Evolutionary conservation across 1,284 basidiomycete genomes (phyloP), one percentile per base, ranked within the genome.

Genomic region (Athelia psychrophila): DNA sequence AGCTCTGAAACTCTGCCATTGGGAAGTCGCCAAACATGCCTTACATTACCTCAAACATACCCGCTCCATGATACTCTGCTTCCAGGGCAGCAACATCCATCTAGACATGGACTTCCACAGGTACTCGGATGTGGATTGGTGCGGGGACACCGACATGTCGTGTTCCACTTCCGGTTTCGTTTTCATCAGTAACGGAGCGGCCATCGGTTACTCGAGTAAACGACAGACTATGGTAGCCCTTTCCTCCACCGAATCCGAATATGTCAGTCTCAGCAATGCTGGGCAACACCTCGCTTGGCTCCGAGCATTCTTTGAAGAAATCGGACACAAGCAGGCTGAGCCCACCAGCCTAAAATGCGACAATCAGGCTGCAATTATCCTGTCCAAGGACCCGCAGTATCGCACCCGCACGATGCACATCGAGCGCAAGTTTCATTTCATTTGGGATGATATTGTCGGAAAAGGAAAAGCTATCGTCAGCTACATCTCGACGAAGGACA

Each of bases 231-330:
- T 62, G 0, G 59, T 71, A 4, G 65, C 71, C 0, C 56, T 60
- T 0, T 72, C 65, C 1, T 66, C 63, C 0, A 66, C 62, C 0
- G 70, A 75, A 56, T 65, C 69, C 1, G 67, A 74, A 49, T 74
- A 73, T 54, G 61, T 73, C 27, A 66, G 65, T 12, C 46, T 63
- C 1, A 61, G 58, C 13, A 51, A 66, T 48, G 60, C 64, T 13
- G 51, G 61, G 2, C 55, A 60, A 20, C 58, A 69, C 22, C 48
- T 61, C 1, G 44, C 59, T 2, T 68, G 66, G 65, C 54, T 67
- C 2, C 25, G 55, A 0, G 49, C 45, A 1, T 56, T 66, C 30
- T 42, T 65, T 12, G 52, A 55, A 0, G 62, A 67, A 20, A 52
- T 68, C 10, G 55, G 50, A 1, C 59, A 64, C 52, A 56, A 62